Evolutionary conservation across 2,329 filamentous ascomycete species (phyloP).

Genomic region (Trichophyton mentagrophytes): DNA sequence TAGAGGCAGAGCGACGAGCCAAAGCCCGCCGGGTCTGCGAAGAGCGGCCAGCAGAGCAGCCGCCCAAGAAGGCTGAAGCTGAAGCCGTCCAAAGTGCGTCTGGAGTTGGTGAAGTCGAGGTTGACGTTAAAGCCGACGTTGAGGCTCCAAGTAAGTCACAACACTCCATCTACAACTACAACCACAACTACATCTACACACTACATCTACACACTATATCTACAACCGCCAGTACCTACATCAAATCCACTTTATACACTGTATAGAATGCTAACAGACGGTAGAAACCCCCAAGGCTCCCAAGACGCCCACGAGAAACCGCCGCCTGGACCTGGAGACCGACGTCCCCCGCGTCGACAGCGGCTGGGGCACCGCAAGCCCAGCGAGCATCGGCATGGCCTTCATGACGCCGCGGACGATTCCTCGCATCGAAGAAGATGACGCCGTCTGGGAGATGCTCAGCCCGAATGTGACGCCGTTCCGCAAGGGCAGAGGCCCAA

Average conservation of each 20-base stretch:
- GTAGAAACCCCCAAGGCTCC: background rate
- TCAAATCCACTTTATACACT: background rate
- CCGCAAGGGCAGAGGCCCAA: conserved; percentile 10
- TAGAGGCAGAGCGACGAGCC: background rate
- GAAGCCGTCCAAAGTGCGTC: background rate
- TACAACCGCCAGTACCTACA: no score
- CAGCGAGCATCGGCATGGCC: background rate
- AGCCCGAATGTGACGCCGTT: conserved; percentile 12
- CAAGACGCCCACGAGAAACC: background rate
- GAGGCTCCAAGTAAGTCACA: background rate
- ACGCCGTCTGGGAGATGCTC: conserved; percentile 4
- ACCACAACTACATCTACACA: background rate
- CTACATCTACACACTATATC: no score
- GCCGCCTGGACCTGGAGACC: background rate
- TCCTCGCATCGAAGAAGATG: background rate
- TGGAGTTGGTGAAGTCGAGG: background rate
- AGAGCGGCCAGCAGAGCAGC: background rate
- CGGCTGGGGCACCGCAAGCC: background rate
- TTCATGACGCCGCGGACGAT: conserved; percentile 1
- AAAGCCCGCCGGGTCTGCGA: background rate
- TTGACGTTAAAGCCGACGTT: background rate
- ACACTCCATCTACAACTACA: background rate
- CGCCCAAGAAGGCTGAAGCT: background rate
- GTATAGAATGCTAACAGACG: background rate
- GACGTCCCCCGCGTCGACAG: background rate